A percentile compares a stretch with the other conserved stretches of the same genome.
These are phyloP conservation scores for Malassezia globosa DNA, from an alignment of 1,284 basidiomycete species.

Conservation along the genomic window DNA sequence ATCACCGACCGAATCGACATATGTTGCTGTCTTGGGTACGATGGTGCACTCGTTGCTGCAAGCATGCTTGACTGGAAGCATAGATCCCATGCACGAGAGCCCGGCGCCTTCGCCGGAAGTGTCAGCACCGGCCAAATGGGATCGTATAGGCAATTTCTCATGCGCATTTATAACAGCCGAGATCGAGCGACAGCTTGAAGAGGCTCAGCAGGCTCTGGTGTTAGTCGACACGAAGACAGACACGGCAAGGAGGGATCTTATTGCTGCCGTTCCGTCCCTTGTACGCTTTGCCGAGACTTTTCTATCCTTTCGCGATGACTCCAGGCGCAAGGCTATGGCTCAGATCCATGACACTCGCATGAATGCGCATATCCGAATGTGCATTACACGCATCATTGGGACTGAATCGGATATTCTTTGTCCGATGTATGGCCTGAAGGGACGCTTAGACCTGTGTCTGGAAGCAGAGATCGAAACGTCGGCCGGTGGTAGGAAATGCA, in stretches of 20 bases:
- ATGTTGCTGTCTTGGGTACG: conserved; percentile 34
- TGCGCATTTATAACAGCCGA: conserved; percentile 23
- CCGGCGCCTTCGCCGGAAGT: background rate
- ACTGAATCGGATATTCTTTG: conserved; percentile 97
- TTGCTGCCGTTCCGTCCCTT: conserved; percentile 25
- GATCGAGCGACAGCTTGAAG: conserved; percentile 24
- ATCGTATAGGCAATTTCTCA: conserved; percentile 35
- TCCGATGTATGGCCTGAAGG: conserved; percentile 84
- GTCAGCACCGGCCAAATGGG: conserved; percentile 19
- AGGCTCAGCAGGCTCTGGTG: conserved; percentile 27
- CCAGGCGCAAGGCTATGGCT: background rate
- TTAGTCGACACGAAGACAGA: conserved; percentile 22
- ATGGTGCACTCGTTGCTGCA: conserved; percentile 42
- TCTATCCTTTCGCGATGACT: conserved; percentile 16
- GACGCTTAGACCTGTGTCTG: conserved; percentile 85
- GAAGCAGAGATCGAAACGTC: conserved; percentile 48
- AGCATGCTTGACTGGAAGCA: conserved; percentile 23
- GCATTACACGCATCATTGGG: conserved; percentile 50
- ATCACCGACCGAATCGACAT: conserved; percentile 22
- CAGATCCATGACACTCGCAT: conserved; percentile 5
- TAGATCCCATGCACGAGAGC: background rate
- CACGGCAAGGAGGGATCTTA: conserved; percentile 19
- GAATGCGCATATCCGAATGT: conserved; percentile 8
- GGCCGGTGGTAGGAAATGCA: conserved; percentile 42
- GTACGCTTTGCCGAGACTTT: conserved; percentile 32